These are phyloP conservation scores for Phoma sp. DNA, from an alignment of 2,329 filamentous ascomycete genomes.

Conservation along the genomic window DNA sequence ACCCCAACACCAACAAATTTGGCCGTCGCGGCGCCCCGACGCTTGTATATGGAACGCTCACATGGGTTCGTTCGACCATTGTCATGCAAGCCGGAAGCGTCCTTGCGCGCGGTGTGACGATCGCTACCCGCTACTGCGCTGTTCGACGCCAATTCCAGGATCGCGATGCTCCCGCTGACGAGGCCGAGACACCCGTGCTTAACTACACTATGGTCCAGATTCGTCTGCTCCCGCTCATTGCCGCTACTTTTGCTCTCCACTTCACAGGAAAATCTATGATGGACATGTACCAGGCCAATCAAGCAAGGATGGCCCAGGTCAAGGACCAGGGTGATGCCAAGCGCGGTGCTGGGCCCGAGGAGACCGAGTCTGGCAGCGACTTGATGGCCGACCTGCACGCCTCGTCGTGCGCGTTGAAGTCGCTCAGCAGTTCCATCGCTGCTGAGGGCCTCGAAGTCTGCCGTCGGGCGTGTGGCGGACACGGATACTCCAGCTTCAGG, in stretches of 20 bases:
- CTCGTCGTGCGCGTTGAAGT: slow-evolving; percentile 78
- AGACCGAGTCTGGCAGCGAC: slow-evolving; percentile 69
- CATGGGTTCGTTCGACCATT: slow-evolving; percentile 75
- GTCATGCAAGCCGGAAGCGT: slow-evolving; percentile 75
- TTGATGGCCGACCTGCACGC: slow-evolving; percentile 76
- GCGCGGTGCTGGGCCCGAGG: slow-evolving; percentile 70
- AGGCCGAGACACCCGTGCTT: slow-evolving; percentile 75
- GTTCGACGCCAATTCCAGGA: slow-evolving; percentile 82
- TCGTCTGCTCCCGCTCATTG: slow-evolving; percentile 73
- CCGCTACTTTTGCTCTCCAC: slow-evolving; percentile 77
- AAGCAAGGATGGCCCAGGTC: slow-evolving; percentile 66
- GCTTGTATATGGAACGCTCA: slow-evolving; percentile 76
- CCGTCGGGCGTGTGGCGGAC: slow-evolving; percentile 76
- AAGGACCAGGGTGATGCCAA: slow-evolving; percentile 29
- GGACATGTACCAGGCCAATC: slow-evolving; percentile 73
- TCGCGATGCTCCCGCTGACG: slow-evolving; percentile 65
- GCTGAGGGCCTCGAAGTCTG: slow-evolving; percentile 78
- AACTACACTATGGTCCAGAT: slow-evolving; percentile 85
- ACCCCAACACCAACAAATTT: slow-evolving; percentile 72
- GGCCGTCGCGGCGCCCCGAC: slow-evolving; percentile 69
- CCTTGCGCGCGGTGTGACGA: slow-evolving; percentile 77
- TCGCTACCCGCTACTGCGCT: slow-evolving; percentile 75
- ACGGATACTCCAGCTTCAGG: slow-evolving; percentile 75
- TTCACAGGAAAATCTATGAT: slow-evolving; percentile 82
- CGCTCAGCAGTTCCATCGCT: slow-evolving; percentile 72